These are phyloP conservation scores for Pecoramyces ruminantium DNA, from an alignment of 192 early-diverging fungal species.

Conservation along the genomic window DNA sequence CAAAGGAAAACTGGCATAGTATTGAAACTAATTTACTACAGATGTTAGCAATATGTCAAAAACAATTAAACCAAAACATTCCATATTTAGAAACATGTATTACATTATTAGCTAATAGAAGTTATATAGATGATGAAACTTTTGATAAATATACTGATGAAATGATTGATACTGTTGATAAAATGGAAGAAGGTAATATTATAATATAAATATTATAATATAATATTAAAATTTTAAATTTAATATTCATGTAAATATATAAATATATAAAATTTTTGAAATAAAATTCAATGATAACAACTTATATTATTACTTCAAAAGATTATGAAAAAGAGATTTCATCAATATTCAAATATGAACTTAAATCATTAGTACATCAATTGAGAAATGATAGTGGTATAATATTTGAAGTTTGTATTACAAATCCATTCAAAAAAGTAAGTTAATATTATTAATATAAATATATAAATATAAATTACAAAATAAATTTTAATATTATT, in stretches of 20 bases:
- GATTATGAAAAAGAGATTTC: not conserved
- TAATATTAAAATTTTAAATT: too few species aligned
- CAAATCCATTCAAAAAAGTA: not conserved
- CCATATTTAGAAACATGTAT: not conserved
- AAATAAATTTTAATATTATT: too few species aligned
- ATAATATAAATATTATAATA: too few species aligned
- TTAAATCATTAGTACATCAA: not conserved
- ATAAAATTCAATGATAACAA: too few species aligned
- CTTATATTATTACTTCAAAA: not conserved
- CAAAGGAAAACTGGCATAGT: slow-evolving; percentile 37
- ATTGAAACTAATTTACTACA: slow-evolving; percentile 32
- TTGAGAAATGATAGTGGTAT: not conserved
- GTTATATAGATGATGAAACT: not conserved
- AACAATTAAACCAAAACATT: not conserved
- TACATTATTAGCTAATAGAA: not conserved
- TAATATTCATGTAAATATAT: too few species aligned
- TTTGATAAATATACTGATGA: not conserved
- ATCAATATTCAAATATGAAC: not conserved
- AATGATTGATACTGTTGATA: not conserved
- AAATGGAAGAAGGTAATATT: not conserved
- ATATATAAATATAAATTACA: too few species aligned
- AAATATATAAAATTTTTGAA: too few species aligned
- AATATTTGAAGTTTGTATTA: not conserved
- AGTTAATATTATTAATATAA: not conserved
- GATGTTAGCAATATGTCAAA: not conserved